Percentiles rank a stretch among this genome's conserved stretches.
These are phyloP conservation scores for Mycena leptocephala DNA, from an alignment of 768 basidiomycete genomes.

Conservation along the genomic window DNA sequence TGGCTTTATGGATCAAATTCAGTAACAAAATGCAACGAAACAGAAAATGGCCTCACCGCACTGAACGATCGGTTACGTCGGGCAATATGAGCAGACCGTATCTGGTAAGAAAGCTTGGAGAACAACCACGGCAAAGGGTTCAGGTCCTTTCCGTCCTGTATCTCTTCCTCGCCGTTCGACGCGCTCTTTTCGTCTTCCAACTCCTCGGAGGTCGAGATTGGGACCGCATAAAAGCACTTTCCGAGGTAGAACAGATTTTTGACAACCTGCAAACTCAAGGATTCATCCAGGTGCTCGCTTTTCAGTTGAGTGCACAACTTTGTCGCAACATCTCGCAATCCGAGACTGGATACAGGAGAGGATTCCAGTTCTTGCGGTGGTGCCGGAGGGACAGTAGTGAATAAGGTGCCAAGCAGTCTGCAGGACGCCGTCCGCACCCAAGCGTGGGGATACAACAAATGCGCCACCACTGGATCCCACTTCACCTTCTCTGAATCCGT, in stretches of 20 bases:
- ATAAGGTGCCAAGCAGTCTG: constrained; percentile 82
- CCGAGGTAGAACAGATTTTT: constrained; percentile 96
- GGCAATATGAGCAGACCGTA: constrained; percentile 81
- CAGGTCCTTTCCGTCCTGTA: constrained; percentile 45
- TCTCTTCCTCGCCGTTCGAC: constrained; percentile 46
- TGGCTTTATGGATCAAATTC: constrained; percentile 58
- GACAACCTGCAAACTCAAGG: constrained; percentile 86
- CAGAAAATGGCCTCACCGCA: constrained; percentile 55
- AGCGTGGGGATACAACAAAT: constrained; percentile 91
- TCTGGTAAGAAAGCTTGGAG: constrained; percentile 93
- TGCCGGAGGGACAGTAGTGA: constrained; percentile 65
- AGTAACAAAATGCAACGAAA: neutral
- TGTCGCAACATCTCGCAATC: constrained; percentile 80
- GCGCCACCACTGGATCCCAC: constrained; percentile 76
- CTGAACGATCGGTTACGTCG: constrained; percentile 70
- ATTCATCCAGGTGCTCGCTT: constrained; percentile 83
- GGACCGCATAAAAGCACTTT: constrained; percentile 79
- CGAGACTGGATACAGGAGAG: constrained; percentile 67
- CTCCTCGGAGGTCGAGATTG: constrained; percentile 45
- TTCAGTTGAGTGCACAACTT: constrained; percentile 86
- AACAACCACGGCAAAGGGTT: constrained; percentile 93
- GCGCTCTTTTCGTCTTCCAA: constrained; percentile 43
- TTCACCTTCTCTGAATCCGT: constrained; percentile 63
- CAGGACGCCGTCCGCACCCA: constrained; percentile 93
- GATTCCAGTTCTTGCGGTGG: constrained; percentile 53